Evolutionary conservation across 2,329 filamentous ascomycete species (phyloP), one percentile per base, ranked within the genome.

Genomic region (Pleurostoma richardsiae): DNA sequence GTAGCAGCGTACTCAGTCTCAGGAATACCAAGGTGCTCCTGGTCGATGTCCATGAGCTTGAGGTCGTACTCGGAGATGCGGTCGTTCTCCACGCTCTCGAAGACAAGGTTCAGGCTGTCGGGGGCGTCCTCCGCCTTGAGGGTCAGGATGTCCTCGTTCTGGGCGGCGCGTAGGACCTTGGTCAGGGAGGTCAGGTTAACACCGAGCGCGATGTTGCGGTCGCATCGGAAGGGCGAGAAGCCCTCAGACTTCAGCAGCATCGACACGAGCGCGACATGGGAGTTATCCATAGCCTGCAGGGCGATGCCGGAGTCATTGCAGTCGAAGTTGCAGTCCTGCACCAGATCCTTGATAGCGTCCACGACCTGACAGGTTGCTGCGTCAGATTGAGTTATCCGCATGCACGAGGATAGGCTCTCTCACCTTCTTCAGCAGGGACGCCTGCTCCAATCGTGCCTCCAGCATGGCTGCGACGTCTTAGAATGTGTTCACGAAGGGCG

Each of bases 311-410:
- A 92, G 79, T 99, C 95, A 86, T 97, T 99, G 86, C 95, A 99
- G 80, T 99, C 94, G 75, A 99, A 99, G 76, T 99, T 99, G 85
- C 94, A 99, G 75, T 99, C 94, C 72, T 97, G 94, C 45, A 99
- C 94, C 44, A 99, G 84, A 63, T 99, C 94, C 74, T 96, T 97
- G 84, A 99, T 96, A 60, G 95, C 90, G 68, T 99, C 95, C 62
- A 99, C 91, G 54, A 97, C 89, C 90, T 96, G 57, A 19, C 5
- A 29, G 40, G 26, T 8, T 8, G 19, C 19, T 19, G 19, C 19
- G 19, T 19, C 19, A 19, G 19, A 19, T 19, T 19, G 19, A 19
- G 19, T 19, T 19, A 19, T 19, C 19, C 19, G 19, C 19, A 19
- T 19, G 19, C 19, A 19, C 19, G 19, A 19, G 19, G 19, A 19